These are phyloP conservation scores for Emergomyces pasteurianus DNA, from an alignment of 2,329 filamentous ascomycete genomes.

Conservation along the genomic window DNA sequence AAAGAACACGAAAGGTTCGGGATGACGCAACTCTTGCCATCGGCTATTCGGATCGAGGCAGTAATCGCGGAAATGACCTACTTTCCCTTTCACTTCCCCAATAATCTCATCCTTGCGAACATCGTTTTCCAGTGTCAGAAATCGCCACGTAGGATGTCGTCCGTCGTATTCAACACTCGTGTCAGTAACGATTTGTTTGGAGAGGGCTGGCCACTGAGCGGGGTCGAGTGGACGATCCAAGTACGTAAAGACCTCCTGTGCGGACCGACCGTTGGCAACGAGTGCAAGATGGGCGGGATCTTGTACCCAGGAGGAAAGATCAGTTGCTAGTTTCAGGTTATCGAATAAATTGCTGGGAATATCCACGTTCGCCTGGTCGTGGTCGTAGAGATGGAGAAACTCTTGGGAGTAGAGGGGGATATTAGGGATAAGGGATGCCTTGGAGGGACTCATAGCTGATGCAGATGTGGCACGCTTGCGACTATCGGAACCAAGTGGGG, in stretches of 20 bases:
- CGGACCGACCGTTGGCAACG: constrained; percentile 51
- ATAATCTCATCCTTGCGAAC: constrained; percentile 45
- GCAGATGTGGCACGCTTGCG: constrained; percentile 50
- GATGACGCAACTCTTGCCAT: constrained; percentile 51
- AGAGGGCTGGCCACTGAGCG: constrained; percentile 41
- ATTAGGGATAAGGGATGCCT: constrained; percentile 49
- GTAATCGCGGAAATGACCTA: constrained; percentile 63
- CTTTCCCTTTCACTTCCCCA: constrained; percentile 65
- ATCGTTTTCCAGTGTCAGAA: constrained; percentile 39
- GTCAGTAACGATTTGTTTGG: constrained; percentile 43
- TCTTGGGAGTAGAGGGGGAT: constrained; percentile 60
- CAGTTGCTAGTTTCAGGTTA: constrained; percentile 61
- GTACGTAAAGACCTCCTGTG: constrained; percentile 59
- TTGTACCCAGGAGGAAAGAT: constrained; percentile 65
- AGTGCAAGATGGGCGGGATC: constrained; percentile 56
- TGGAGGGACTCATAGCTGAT: constrained; percentile 64
- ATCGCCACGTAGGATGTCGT: constrained; percentile 56
- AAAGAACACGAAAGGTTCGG: constrained; percentile 68
- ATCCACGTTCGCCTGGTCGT: constrained; percentile 44
- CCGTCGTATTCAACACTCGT: constrained; percentile 39
- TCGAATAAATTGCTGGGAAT: constrained; percentile 66
- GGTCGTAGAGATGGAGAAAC: constrained; percentile 63
- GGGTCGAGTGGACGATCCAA: constrained; percentile 45
- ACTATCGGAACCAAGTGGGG: constrained; percentile 48
- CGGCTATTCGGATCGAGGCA: constrained; percentile 53